A percentile compares a stretch with the other conserved stretches of the same genome.
Evolutionary conservation across 2,329 filamentous ascomycete genomes (phyloP).

Genomic region (Laburnicola sp.): DNA sequence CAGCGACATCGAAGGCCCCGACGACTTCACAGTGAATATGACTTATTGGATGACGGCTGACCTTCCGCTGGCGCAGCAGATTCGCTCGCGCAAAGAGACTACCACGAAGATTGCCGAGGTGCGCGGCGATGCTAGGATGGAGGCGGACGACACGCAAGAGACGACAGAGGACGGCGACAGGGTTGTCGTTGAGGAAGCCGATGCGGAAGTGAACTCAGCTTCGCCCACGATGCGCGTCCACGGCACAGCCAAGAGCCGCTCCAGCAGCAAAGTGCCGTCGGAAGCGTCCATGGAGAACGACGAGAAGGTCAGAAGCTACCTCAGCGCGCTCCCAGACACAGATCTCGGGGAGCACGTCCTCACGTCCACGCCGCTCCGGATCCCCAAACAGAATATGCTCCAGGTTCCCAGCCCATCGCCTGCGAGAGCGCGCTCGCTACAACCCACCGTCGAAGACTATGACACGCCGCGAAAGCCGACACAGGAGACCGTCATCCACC

Average conservation of each 20-base stretch:
- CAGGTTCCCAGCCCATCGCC: constrained; percentile 32
- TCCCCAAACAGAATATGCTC: constrained; percentile 29
- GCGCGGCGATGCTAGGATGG: constrained; percentile 22
- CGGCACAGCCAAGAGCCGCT: constrained; percentile 25
- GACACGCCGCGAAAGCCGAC: constrained; percentile 43
- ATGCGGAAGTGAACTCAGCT: constrained; percentile 11
- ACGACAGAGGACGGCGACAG: constrained; percentile 25
- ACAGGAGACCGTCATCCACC: constrained; percentile 41
- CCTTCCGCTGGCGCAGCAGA: constrained; percentile 30
- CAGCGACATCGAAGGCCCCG: constrained; percentile 47
- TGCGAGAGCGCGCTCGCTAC: constrained; percentile 37
- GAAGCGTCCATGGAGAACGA: constrained; percentile 44
- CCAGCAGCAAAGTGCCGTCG: constrained; percentile 26
- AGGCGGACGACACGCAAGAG: constrained; percentile 17
- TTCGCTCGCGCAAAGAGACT: constrained; percentile 39
- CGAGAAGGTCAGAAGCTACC: constrained; percentile 44
- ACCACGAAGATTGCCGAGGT: constrained; percentile 20
- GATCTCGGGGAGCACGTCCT: constrained; percentile 32
- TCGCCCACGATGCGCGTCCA: constrained; percentile 32
- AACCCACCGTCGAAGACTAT: constrained; percentile 43
- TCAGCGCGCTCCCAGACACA: constrained; percentile 43
- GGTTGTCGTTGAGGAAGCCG: constrained; percentile 20
- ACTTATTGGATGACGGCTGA: constrained; percentile 48
- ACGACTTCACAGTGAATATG: constrained; percentile 50
- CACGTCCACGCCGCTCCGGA: constrained; percentile 31